phyloP scores from a whole-genome alignment of 2,329 filamentous ascomycete species.

The Colletotrichum sp. region DNA sequence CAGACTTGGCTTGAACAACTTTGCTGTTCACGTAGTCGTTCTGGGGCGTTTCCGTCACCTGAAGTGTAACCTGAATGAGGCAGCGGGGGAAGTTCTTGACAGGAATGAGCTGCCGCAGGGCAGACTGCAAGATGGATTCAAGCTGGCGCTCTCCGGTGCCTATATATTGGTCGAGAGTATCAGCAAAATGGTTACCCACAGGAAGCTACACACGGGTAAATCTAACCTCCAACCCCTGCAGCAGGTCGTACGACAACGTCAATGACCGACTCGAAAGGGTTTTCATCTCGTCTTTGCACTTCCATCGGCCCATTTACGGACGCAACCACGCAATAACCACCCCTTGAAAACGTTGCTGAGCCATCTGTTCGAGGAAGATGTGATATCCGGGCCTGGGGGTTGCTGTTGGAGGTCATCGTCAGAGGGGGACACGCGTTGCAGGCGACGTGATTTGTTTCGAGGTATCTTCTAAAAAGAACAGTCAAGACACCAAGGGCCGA shows the following conservation, averaged over 20 bases:
- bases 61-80: conserved; percentile 82
- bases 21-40: conserved; percentile 69
- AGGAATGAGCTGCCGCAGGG: conserved; percentile 76
- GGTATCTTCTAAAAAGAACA: not conserved
- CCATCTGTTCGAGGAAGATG: conserved; percentile 76
- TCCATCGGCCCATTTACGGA: conserved; percentile 94
- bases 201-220: not conserved
- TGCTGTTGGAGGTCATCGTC: conserved; percentile 26
- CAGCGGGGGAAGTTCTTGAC: conserved; percentile 77
- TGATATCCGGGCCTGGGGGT: conserved; percentile 59
- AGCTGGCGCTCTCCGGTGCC: conserved; percentile 81
- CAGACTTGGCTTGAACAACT: conserved; percentile 63
- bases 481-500: not conserved
- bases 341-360: conserved; percentile 76
- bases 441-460: not conserved
- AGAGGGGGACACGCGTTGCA: not conserved
- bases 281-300: conserved; percentile 84
- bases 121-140: conserved; percentile 75
- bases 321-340: conserved; percentile 81
- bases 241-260: conserved; percentile 91
- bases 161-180: conserved; percentile 37
- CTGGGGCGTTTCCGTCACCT: conserved; percentile 72
- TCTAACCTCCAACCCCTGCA: conserved; percentile 78
- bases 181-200: conserved; percentile 3
- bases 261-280: conserved; percentile 87